Base-by-base conservation (phyloP, 352 stramenopile species). In the Pythium volutum region DNA sequence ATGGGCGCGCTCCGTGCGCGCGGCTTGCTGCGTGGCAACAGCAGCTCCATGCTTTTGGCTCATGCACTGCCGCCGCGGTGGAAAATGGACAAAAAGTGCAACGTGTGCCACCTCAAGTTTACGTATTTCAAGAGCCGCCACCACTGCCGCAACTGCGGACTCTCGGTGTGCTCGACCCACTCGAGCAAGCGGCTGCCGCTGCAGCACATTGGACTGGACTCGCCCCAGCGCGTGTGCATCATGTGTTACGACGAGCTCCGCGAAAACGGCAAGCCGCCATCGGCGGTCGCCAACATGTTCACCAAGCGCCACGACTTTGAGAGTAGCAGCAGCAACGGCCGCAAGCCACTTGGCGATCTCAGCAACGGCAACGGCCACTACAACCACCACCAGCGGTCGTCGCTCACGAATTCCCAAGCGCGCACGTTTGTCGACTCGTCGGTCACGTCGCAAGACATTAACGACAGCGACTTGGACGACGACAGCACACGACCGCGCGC, bases 61-160 rank as follows among this genome's bases (percentile, higher is more conserved):
- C 31, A 46, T 6, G 59, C 73, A 33, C 71, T 89, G 31, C 81
- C 81, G 15, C 80, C 83, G 23, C 77, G 77, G 11, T 95, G 91
- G 82, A 70, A 79, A 27, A 64, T 89, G 46, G 79, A 88, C 52
- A 88, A 82, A 55, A 72, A 76, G 20, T 97, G 88, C 70, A 85
- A 90, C 57, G 84, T 91, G 43, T 97, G 88, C 59, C 73, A 87
- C 57, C 66, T 84, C 42, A 91, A 89, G 65, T 97, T 97, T 63
- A 91, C 69, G 34, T 87, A 96, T 71, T 84, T 97, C 33, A 89
- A 87, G 69, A 79, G 77, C 41, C 80, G 86, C 10, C 88, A 97
- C 65, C 88, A 97, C 67, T 97, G 88, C 66, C 83, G 88, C 62
- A 91, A 87, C 63, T 97, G 88, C 64, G 88, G 88, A 14, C 66